Evolutionary conservation across 371 early-diverging fungal species (phyloP), one percentile per base, ranked within the genome.

Genomic region (Batkoa obscura): DNA sequence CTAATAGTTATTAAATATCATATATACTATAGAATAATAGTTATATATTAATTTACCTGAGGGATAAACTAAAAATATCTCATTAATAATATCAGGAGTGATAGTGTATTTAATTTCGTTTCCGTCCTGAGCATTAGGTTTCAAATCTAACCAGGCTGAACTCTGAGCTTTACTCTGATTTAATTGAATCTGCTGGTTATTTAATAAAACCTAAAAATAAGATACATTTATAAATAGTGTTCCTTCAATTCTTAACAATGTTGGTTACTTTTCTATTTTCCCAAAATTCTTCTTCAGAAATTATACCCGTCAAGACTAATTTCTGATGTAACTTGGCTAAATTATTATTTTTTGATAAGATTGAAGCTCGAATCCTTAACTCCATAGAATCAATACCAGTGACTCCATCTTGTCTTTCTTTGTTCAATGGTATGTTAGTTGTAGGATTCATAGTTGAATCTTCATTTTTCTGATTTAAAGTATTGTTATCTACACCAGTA

Each of bases 251-350:
- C 23, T 23, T 23, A 23, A 23, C 23, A 23, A 23, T 23, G 23
- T 23, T 62, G 15, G 68, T 66, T 33, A 83, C 80, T 64, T 81
- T 74, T 10, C 87, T 74, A 56, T 78, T 79, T 53, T 80, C 76
- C 94, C 94, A 93, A 60, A 93, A 93, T 59, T 90, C 94, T 58
- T 90, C 89, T 63, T 93, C 94, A 6, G 74, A 67, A 0, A 93
- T 73, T 41, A 73, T 74, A 35, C 82, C 83, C 0, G 71, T 64
- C 31, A 88, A 66, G 2, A 91, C 92, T 39, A 93, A 66, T n/a
- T 82, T 86, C 59, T 69, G 72, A 66, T 90, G 89, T 30, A 90
- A 67, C 31, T 77, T 74, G 4, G 90, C 55, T 12, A 55, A 35
- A 8, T 13, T 53, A 6, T 36, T 36, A 10, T 35, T 39, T 39